Evolutionary conservation across 441 rosid species (phyloP).

Genomic region (Euphorbia schlechtendalii): DNA sequence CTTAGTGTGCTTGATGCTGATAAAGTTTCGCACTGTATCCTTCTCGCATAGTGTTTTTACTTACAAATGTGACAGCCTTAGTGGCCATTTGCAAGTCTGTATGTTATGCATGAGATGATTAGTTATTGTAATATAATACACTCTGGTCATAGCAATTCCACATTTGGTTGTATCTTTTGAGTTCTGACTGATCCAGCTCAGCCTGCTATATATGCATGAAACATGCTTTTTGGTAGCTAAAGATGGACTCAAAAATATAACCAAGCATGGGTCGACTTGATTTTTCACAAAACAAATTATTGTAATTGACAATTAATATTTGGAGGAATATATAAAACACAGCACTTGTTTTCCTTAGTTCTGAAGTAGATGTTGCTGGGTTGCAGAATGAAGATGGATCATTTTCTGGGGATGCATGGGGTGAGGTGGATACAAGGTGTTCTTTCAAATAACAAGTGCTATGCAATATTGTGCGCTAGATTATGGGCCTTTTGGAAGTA

Average conservation of each 20-base stretch:
- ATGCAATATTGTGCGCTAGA: not conserved
- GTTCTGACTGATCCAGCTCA: too few species aligned
- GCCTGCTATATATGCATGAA: too few species aligned
- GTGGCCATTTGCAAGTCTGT: too few species aligned
- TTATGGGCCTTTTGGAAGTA: too few species aligned
- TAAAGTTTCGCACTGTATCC: conserved; percentile 85
- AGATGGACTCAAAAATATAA: not conserved
- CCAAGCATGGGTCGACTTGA: not conserved
- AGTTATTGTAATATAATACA: too few species aligned
- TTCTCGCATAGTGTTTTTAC: conserved; percentile 9
- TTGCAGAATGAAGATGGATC: conserved; percentile 91
- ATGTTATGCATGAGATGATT: too few species aligned
- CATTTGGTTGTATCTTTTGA: too few species aligned
- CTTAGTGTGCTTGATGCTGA: conserved; percentile 53
- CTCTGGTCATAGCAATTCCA: too few species aligned
- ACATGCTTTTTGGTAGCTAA: not conserved
- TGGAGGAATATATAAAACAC: not conserved
- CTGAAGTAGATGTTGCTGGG: conserved; percentile 47
- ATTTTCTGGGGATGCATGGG: conserved; percentile 88
- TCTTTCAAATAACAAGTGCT: conserved; percentile 4
- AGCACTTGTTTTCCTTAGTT: conserved; percentile 31
- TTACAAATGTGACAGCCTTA: not conserved
- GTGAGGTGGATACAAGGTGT: conserved; percentile 85
- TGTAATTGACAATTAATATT: not conserved
- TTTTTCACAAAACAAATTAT: not conserved